These are phyloP conservation scores for Thermomyces lanuginosus DNA, from an alignment of 2,329 filamentous ascomycete species.

Conservation along the genomic window DNA sequence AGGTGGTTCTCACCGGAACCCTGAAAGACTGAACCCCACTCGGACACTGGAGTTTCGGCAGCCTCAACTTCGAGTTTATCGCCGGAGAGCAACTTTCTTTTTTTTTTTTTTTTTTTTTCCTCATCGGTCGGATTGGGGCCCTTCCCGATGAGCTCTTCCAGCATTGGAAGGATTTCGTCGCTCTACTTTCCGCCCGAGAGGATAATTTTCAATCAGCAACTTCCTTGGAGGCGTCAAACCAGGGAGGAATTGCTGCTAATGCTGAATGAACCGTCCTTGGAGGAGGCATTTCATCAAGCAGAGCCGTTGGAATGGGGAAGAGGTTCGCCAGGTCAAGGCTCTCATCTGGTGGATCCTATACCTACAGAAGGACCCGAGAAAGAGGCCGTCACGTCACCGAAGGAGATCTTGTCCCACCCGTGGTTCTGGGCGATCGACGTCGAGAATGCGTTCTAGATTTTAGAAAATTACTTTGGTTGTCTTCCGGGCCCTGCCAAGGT, in stretches of 20 bases:
- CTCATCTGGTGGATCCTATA: too few relatives aligned
- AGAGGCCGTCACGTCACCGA: slow-evolving; percentile 15
- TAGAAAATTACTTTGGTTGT: too few relatives aligned
- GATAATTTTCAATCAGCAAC: slow-evolving; percentile 10
- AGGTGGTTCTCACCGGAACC: slow-evolving; percentile 12
- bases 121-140: slow-evolving; percentile 12
- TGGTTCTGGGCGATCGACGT: slow-evolving; percentile 13
- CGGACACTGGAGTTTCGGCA: slow-evolving; percentile 19
- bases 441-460: too few relatives aligned
- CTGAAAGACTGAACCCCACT: too few relatives aligned
- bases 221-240: slow-evolving; percentile 9
- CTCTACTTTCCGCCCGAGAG: too few relatives aligned
- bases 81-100: slow-evolving; percentile 10
- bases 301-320: slow-evolving; percentile 8
- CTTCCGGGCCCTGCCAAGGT: too few relatives aligned
- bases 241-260: slow-evolving; percentile 11
- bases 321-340: slow-evolving; percentile 12
- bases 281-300: slow-evolving; percentile 11
- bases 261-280: slow-evolving; percentile 10
- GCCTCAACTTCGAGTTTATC: slow-evolving; percentile 17
- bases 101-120: slow-evolving; percentile 1
- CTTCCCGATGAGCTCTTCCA: slow-evolving; percentile 13
- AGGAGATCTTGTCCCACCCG: slow-evolving; percentile 14
- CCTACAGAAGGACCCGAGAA: slow-evolving; percentile 13
- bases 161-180: slow-evolving; percentile 13